These are phyloP conservation scores for Peronospora farinosa DNA, from an alignment of 352 stramenopile species.

Conservation along the genomic window DNA sequence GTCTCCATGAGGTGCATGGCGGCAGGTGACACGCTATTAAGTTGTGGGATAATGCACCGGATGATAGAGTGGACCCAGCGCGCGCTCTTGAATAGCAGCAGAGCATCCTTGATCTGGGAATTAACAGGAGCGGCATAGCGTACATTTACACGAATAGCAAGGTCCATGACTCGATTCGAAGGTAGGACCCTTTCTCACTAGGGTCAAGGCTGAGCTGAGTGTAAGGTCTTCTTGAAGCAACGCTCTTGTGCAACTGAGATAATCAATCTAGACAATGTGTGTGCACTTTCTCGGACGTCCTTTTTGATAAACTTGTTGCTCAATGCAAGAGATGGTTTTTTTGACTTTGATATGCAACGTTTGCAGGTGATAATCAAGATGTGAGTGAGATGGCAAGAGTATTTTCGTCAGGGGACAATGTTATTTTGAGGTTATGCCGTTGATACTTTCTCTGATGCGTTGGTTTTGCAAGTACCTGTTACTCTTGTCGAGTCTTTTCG, in stretches of 20 bases:
- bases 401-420: constrained; percentile 30
- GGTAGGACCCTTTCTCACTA: constrained; percentile 23
- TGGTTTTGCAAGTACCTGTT: constrained; percentile 18
- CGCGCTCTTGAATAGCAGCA: constrained; percentile 83
- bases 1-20: constrained; percentile 51
- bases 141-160: constrained; percentile 85
- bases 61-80: constrained; percentile 88
- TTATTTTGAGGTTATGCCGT: constrained; percentile 37
- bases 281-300: constrained; percentile 24
- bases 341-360: constrained; percentile 22
- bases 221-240: background rate
- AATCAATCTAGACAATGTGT: too few relatives aligned
- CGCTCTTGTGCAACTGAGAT: background rate
- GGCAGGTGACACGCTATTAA: constrained; percentile 75
- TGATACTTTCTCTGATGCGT: constrained; percentile 17
- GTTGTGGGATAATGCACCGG: constrained; percentile 85
- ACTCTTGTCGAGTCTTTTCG: background rate
- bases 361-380: constrained; percentile 6
- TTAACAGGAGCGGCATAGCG: constrained; percentile 78
- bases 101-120: constrained; percentile 84
- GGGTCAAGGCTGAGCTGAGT: constrained; percentile 14
- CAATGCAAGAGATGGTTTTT: constrained; percentile 21
- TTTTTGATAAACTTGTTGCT: constrained; percentile 9
- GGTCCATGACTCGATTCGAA: constrained; percentile 51
- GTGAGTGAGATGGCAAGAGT: constrained; percentile 23